A percentile compares a stretch with the other conserved stretches of the same genome.
phyloP scores from a whole-genome alignment of 2,329 filamentous ascomycete genomes.

The Fusarium armeniacum region DNA sequence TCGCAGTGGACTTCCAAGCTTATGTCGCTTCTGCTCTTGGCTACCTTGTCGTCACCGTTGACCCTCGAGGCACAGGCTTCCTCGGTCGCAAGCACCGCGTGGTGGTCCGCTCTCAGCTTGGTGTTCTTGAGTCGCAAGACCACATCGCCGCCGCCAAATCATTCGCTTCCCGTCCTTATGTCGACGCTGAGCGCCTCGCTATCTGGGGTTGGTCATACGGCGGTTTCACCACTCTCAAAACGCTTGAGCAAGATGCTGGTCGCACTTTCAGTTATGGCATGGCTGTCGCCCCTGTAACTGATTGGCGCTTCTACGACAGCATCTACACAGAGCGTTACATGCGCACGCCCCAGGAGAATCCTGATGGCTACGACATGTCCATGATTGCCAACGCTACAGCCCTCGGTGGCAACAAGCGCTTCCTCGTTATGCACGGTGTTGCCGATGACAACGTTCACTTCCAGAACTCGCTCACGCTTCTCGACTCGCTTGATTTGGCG shows the following conservation, averaged over 20 bases:
- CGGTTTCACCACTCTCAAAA: slow-evolving; percentile 95
- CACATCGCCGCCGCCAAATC: slow-evolving; percentile 91
- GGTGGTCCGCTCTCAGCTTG: slow-evolving; percentile 85
- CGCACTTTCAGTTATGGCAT: slow-evolving; percentile 95
- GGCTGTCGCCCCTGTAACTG: slow-evolving; percentile 98
- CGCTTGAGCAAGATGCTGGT: slow-evolving; percentile 90
- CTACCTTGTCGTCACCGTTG: slow-evolving; percentile 95
- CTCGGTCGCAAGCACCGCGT: slow-evolving; percentile 88
- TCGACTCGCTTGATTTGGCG: slow-evolving; percentile 87
- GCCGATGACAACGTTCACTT: slow-evolving; percentile 98
- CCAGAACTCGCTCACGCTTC: slow-evolving; percentile 89
- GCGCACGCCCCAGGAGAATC: slow-evolving; percentile 90
- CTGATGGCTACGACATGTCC: slow-evolving; percentile 79
- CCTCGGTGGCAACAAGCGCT: slow-evolving; percentile 82
- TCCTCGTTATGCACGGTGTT: slow-evolving; percentile 96
- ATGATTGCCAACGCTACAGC: slow-evolving; percentile 81
- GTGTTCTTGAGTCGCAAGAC: slow-evolving; percentile 86
- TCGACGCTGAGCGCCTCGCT: slow-evolving; percentile 84
- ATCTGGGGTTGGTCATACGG: slow-evolving; percentile 99
- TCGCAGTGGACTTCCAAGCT: slow-evolving; percentile 88
- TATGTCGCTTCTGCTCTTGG: slow-evolving; percentile 88
- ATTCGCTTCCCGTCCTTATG: slow-evolving; percentile 85
- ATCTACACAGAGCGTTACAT: slow-evolving; percentile 98
- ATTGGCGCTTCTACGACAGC: slow-evolving; percentile 96
- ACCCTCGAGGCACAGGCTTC: slow-evolving; percentile 92